Conservation (phyloP, 116 monocot species). For the Zostera marina region DNA sequence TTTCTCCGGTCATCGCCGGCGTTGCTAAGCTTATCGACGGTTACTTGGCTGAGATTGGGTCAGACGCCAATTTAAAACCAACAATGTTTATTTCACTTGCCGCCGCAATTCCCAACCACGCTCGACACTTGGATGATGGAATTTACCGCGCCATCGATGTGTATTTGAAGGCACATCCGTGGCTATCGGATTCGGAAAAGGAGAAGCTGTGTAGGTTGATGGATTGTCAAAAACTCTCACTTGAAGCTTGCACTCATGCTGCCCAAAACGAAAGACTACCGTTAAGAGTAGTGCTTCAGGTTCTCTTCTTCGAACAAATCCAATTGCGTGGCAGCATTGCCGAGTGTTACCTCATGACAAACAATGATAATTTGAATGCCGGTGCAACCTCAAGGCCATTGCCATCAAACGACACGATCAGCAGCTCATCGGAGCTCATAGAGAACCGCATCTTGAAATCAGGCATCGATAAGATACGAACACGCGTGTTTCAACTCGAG, state of each 20-base stretch:
- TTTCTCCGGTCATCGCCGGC: constrained; percentile 30
- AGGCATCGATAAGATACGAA: constrained; percentile 74
- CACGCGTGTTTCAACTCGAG: constrained; percentile 54
- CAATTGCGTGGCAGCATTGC: constrained; percentile 53
- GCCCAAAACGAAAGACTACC: constrained; percentile 92
- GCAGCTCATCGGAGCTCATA: constrained; percentile 33
- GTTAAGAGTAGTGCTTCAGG: constrained; percentile 62
- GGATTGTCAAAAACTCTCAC: constrained; percentile 86
- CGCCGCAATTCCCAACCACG: constrained; percentile 51
- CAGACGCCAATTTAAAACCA: constrained; percentile 63
- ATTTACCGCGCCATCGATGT: constrained; percentile 90
- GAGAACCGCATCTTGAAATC: constrained; percentile 82
- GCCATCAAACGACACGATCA: too few species aligned
- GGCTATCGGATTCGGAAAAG: constrained; percentile 51
- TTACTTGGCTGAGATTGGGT: constrained; percentile 57
- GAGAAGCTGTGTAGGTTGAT: constrained; percentile 67
- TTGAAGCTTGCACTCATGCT: constrained; percentile 91
- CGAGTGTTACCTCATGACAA: constrained; percentile 26
- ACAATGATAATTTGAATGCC: constrained; percentile 21
- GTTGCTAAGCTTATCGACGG: constrained; percentile 72
- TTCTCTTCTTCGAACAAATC: constrained; percentile 90
- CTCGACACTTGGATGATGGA: constrained; percentile 69
- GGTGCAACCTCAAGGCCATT: constrained; percentile 19
- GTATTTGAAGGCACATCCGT: constrained; percentile 75
- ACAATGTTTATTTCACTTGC: constrained; percentile 54